Evolutionary conservation across 2,329 filamentous ascomycete species (phyloP), one percentile per base, ranked within the genome.

Genomic region (Cadophora malorum): DNA sequence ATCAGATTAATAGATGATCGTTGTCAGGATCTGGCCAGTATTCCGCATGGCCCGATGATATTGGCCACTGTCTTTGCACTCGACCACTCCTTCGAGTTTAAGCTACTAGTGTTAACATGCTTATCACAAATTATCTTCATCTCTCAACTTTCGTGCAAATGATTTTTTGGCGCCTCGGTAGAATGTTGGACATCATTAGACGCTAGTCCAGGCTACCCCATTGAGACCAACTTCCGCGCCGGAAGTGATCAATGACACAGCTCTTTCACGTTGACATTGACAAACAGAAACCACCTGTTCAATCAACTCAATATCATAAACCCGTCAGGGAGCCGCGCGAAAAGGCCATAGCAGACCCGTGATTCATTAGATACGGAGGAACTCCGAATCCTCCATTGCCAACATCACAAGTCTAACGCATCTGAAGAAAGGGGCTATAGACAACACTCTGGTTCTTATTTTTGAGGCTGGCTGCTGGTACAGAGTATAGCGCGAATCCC

Each of bases 1-100:
- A 55, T 33, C 23, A 64, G 33, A 31, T 38, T 19, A 63, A 52
- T 63, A 63, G 31, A 63, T 53, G 47, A 63, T 63, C 47, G 9
- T 16, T 53, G 8, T 7, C 2, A 14, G 28, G 3, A 28, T n/a
- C 45, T 19, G 25, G 10, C 21, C 33, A 38, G 21, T n/a, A 55
- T 55, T n/a, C n/a, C 19, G 28, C 23, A 55, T 55, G 28, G 25
- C 52, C 33, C 45, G 7, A n/a, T n/a, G 7, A 8, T 21, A 8
- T 21, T 8, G 12, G 45, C 6, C 12, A 28, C 45, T 49, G 45
- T 16, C 41, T 45, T 10, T 16, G 41, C 14, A 16, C 41, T 45
- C 41, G 41, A 45, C 41, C 16, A 16, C 2, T 38, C 35, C 14
- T 38, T 38, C 35, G 28, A 28, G 28, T 28, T 5, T 28, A 28